These are phyloP conservation scores for Rutstroemia sp. DNA, from an alignment of 2,329 filamentous ascomycete species.

Conservation along the genomic window DNA sequence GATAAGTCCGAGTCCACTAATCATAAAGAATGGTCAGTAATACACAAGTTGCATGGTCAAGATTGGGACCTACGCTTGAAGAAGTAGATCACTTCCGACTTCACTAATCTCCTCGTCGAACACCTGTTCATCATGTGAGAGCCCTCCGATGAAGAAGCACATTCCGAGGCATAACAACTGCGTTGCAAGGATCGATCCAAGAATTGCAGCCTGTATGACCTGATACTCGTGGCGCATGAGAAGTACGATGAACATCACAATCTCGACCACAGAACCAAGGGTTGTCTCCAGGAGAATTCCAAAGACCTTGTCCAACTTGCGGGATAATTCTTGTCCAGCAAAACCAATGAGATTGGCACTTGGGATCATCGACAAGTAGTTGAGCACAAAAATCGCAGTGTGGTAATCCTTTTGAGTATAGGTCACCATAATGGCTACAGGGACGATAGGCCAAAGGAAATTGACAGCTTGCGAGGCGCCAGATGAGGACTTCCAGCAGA, in stretches of 20 bases:
- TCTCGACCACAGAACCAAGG: slow-evolving; percentile 70
- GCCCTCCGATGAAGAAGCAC: slow-evolving; percentile 72
- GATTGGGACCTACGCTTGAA: slow-evolving; percentile 59
- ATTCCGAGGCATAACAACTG: slow-evolving; percentile 71
- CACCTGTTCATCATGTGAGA: slow-evolving; percentile 57
- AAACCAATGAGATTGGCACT: slow-evolving; percentile 71
- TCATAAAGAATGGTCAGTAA: slow-evolving; percentile 5
- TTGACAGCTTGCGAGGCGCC: slow-evolving; percentile 58
- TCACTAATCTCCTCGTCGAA: slow-evolving; percentile 74
- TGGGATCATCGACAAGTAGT: slow-evolving; percentile 71
- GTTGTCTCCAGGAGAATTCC: slow-evolving; percentile 56
- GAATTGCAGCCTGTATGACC: slow-evolving; percentile 75
- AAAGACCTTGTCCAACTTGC: slow-evolving; percentile 68
- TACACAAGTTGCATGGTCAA: not conserved
- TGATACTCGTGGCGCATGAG: slow-evolving; percentile 46
- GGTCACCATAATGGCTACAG: slow-evolving; percentile 58
- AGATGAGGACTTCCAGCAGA: slow-evolving; percentile 58
- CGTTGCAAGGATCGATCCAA: slow-evolving; percentile 77
- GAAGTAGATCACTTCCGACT: slow-evolving; percentile 66
- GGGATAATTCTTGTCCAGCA: slow-evolving; percentile 61
- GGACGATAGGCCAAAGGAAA: slow-evolving; percentile 68
- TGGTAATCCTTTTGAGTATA: slow-evolving; percentile 49
- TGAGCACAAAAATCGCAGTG: slow-evolving; percentile 59
- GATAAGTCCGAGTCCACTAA: slow-evolving; percentile 41
- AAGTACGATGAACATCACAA: slow-evolving; percentile 75